Base-by-base conservation (phyloP, 163 green algal species). In the Trebouxia gelatinosa region DNA sequence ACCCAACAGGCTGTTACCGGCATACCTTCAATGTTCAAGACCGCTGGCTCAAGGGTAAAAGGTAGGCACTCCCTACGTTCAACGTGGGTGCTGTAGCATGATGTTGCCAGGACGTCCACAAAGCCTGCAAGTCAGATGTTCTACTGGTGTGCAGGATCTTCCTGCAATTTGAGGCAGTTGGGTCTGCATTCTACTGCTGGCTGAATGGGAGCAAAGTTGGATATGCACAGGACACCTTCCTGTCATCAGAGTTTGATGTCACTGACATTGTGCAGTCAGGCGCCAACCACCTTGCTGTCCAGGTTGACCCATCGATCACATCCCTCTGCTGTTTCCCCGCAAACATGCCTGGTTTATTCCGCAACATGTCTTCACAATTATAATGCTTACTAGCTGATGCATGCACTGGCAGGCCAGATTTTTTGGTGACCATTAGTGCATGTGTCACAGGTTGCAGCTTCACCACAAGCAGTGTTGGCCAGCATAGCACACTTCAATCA, bases 231-330 rank as follows among this genome's bases (percentile, higher is more conserved):
- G 95, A 98, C 90, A 95, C 85, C 77, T 86, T 91, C 23, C 81
- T 97, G 61, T 93, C 94, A 0, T 93, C 93, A 0, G 95, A 99
- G 81, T 99, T 97, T 84, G 93, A 98, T 9, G 85, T 97, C 23
- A 94, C 89, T 1, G 21, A 77, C 2, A 21, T 88, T n/a, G 68
- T 96, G 62, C 38, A 43, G 17, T 35, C 78, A 5, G 87, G 84
- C 26, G 37, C n/a, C 1, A 92, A 94, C 67, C 61, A 90, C 19
- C 81, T 98, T 40, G 90, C 87, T 6, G 89, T 94, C 16, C 89
- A 94, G 85, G 91, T 93, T n/a, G n/a, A n/a, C n/a, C n/a, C n/a
- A n/a, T n/a, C n/a, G n/a, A n/a, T n/a, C n/a, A n/a, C n/a, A n/a
- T n/a, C n/a, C n/a, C n/a, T n/a, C n/a, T n/a, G n/a, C n/a, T n/a